Evolutionary conservation across 371 early-diverging fungal genomes (phyloP).

Genomic region (Apophysomyces variabilis): DNA sequence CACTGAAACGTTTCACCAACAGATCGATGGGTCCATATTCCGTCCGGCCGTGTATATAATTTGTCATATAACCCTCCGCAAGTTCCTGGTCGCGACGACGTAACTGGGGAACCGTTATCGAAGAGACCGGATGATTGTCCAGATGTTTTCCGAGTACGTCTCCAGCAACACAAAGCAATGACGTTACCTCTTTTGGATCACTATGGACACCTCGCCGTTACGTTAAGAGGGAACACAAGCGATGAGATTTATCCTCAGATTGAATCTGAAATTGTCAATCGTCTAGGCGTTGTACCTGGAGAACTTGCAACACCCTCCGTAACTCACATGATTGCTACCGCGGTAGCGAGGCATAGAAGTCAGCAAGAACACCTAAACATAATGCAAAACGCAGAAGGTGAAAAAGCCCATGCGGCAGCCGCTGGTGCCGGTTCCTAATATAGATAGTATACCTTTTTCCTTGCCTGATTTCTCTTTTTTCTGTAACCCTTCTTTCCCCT

Average conservation of each 20-base stretch:
- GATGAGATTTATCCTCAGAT: conserved; percentile 92
- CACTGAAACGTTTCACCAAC: conserved; percentile 10
- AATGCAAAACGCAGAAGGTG: neutral
- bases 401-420: neutral
- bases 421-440: neutral
- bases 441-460: neutral
- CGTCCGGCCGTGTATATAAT: conserved; percentile 94
- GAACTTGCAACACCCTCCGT: conserved; percentile 7
- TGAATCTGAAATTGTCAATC: conserved; percentile 53
- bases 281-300: conserved; percentile 44
- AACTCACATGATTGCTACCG: neutral
- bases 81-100: conserved; percentile 83
- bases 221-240: conserved; percentile 77
- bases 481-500: neutral
- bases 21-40: conserved; percentile 94
- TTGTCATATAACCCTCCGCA: conserved; percentile 93
- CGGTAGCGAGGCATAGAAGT: neutral
- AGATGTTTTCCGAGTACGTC: conserved; percentile 79
- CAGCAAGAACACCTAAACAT: neutral
- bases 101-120: conserved; percentile 90
- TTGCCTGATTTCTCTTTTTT: neutral
- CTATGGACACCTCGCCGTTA: conserved; percentile 71
- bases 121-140: conserved; percentile 93
- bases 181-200: conserved; percentile 85
- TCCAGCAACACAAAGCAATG: conserved; percentile 76